phyloP scores from a whole-genome alignment of 805 yeast species.

The Saccharomycopsis selenospora region DNA sequence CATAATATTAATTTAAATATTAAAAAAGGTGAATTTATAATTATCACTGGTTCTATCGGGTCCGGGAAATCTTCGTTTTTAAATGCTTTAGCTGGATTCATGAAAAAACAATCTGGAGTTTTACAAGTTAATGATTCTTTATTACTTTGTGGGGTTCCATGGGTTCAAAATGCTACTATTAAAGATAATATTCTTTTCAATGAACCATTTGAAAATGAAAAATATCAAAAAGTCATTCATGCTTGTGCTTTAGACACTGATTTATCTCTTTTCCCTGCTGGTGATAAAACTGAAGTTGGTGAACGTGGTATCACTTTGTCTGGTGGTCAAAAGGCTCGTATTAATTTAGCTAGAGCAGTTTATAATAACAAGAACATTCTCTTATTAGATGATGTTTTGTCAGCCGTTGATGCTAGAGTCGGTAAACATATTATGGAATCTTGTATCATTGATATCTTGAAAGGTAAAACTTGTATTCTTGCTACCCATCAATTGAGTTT shows the following conservation, averaged over 20 bases:
- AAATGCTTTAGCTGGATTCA: slow-evolving; percentile 58
- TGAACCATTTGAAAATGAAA: slow-evolving; percentile 35
- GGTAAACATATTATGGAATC: slow-evolving; percentile 58
- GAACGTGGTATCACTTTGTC: slow-evolving; percentile 69
- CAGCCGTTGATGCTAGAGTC: slow-evolving; percentile 73
- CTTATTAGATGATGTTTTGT: slow-evolving; percentile 59
- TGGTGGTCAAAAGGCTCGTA: slow-evolving; percentile 73
- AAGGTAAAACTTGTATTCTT: slow-evolving; percentile 50
- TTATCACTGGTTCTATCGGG: slow-evolving; percentile 72
- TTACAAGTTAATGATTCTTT: slow-evolving; percentile 42
- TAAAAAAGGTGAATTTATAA: slow-evolving; percentile 56
- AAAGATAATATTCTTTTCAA: slow-evolving; percentile 64
- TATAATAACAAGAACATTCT: slow-evolving; percentile 54
- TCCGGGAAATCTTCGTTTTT: slow-evolving; percentile 70
- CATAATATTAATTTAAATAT: slow-evolving; percentile 40
- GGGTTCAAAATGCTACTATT: slow-evolving; percentile 71
- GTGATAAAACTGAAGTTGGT: slow-evolving; percentile 65
- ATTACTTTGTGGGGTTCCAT: slow-evolving; percentile 45
- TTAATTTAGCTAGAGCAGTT: slow-evolving; percentile 62
- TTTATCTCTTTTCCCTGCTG: slow-evolving; percentile 52
- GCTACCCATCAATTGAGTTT: slow-evolving; percentile 73
- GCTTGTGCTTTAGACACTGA: slow-evolving; percentile 57
- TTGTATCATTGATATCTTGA: slow-evolving; percentile 49
- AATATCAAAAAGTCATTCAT: slow-evolving; percentile 45
- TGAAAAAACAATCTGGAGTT: slow-evolving; percentile 47